phyloP scores from a whole-genome alignment of 2,329 filamentous ascomycete species.

The Venturia pyrina region DNA sequence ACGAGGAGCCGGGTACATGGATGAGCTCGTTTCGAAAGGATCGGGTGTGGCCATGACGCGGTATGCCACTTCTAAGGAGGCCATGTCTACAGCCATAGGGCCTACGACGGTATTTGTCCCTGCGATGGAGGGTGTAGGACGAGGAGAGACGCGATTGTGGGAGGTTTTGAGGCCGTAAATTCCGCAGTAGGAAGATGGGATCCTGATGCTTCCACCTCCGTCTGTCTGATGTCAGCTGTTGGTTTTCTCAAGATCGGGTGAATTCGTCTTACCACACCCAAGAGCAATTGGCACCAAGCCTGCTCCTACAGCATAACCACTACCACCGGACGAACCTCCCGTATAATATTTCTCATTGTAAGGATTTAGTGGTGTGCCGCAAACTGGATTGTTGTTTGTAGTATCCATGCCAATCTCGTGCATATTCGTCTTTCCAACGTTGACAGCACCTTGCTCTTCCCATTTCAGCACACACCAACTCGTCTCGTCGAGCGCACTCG shows the following conservation, averaged over 20 bases:
- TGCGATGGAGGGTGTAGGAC: constrained; percentile 49
- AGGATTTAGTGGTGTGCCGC: constrained; percentile 69
- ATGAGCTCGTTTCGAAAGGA: constrained; percentile 48
- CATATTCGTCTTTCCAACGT: constrained; percentile 70
- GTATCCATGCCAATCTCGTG: constrained; percentile 69
- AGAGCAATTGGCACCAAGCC: constrained; percentile 67
- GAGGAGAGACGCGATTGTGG: constrained; percentile 55
- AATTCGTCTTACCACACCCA: constrained; percentile 67
- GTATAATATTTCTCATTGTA: constrained; percentile 68
- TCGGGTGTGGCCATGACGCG: constrained; percentile 67
- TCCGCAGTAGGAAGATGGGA: constrained; percentile 68
- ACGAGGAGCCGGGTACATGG: constrained; percentile 48
- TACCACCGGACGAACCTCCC: constrained; percentile 72
- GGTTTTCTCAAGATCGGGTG: constrained; percentile 24
- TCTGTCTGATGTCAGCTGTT: constrained; percentile 34
- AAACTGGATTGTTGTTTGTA: constrained; percentile 69
- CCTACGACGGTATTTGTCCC: constrained; percentile 58
- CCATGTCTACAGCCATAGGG: constrained; percentile 64
- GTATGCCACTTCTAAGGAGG: constrained; percentile 75
- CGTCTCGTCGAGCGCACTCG: constrained; percentile 37
- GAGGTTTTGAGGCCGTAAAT: constrained; percentile 73
- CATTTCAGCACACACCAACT: constrained; percentile 63
- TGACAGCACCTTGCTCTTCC: constrained; percentile 63
- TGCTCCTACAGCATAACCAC: constrained; percentile 57
- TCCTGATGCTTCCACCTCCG: constrained; percentile 64